Percentiles rank a stretch among this genome's conserved stretches.
Evolutionary conservation across 2,329 filamentous ascomycete genomes (phyloP).

Genomic region (Aspergillus melleus): DNA sequence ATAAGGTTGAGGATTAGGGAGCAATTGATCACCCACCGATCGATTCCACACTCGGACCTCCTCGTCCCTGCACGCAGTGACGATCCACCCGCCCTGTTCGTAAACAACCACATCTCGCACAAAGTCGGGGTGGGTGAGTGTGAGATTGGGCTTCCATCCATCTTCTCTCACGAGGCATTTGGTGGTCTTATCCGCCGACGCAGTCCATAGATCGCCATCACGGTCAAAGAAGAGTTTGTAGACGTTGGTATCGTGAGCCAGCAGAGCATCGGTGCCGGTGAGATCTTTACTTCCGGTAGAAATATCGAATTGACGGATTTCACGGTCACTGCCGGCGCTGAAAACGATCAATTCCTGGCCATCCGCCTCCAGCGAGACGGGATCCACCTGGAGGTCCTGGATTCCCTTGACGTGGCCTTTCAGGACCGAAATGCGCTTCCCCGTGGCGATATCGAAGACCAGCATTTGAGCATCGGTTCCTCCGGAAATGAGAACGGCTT

Average conservation of each 20-base stretch:
- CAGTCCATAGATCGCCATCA: slow-evolving; percentile 82
- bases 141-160: slow-evolving; percentile 70
- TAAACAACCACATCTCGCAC: slow-evolving; percentile 77
- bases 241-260: slow-evolving; percentile 87
- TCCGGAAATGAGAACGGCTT: slow-evolving; percentile 68
- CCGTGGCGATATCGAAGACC: slow-evolving; percentile 74
- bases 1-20: background rate
- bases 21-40: slow-evolving; percentile 38
- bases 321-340: slow-evolving; percentile 76
- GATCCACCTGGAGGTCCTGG: slow-evolving; percentile 76
- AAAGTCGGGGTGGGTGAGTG: slow-evolving; percentile 80
- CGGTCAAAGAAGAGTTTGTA: slow-evolving; percentile 75
- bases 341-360: slow-evolving; percentile 58
- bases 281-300: slow-evolving; percentile 30
- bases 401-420: slow-evolving; percentile 78
- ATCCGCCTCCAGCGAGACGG: slow-evolving; percentile 52
- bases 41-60: slow-evolving; percentile 87
- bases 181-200: slow-evolving; percentile 84
- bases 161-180: slow-evolving; percentile 73
- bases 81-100: slow-evolving; percentile 69
- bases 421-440: slow-evolving; percentile 69
- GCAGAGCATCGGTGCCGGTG: slow-evolving; percentile 64
- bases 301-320: slow-evolving; percentile 67
- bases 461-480: slow-evolving; percentile 78
- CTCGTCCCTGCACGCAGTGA: slow-evolving; percentile 89